Base-by-base conservation (phyloP, 2,329 filamentous ascomycete species). In the Apiospora koreana region DNA sequence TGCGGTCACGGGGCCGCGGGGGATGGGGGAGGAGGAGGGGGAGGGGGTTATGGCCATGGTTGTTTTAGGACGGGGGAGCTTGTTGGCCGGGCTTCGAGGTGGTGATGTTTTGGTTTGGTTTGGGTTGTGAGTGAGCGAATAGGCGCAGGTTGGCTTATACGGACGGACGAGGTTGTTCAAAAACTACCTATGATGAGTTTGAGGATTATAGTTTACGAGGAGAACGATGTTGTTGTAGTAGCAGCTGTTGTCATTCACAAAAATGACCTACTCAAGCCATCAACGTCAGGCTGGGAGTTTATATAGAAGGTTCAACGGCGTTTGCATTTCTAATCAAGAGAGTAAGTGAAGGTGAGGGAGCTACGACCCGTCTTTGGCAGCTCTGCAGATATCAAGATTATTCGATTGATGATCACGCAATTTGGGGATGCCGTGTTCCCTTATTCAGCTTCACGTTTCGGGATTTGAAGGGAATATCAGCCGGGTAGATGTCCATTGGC, bases 1-100 rank as follows among this genome's bases (percentile, higher is more conserved):
- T n/a, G 91, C 87, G 65, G 84, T 84, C 71, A 92, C 88, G 73
- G 88, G 84, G 72, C 93, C 93, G 70, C 88, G 82, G 48, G 86
- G 86, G 16, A 86, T 77, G 25, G 71, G 69, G n/a, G 73, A 65
- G 62, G 81, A 78, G 58, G 81, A 77, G 25, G 71, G 69, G n/a
- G 73, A 65, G 62, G 81, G 79, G 58, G 81, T 74, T 75, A 83
- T 80, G 74, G 82, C 80, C 83, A 85, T 85, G 72, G 72, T 70
- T 75, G 3, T 7, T 23, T 23, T 35, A 8, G 35, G 35, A 5
- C 6, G 21, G 35, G 10, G n/a, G 31, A 35, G 62, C 41, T 65
- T 14, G 35, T 25, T 43, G 35, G 41, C 62, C 18, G 31, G 48
- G 18, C 38, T n/a, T n/a, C n/a, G n/a, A n/a, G n/a, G n/a, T n/a